Evolutionary conservation across 2,329 filamentous ascomycete species (phyloP), one percentile per base, ranked within the genome.

Genomic region (Penicillium sp.): DNA sequence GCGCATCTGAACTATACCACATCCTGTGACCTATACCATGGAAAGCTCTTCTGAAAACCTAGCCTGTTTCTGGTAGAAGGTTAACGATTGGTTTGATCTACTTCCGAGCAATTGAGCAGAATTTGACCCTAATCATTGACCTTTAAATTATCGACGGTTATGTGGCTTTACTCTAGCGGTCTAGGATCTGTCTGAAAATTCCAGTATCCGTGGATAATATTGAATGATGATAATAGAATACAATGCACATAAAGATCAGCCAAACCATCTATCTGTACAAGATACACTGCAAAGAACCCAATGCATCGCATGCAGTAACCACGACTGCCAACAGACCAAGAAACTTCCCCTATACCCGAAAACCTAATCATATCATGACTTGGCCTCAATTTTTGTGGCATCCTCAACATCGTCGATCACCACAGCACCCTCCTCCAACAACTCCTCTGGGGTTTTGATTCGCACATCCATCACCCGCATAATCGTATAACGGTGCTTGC

Each of bases 401-500:
- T 57, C 52, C 43, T 56, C 52, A 5, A 35, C 47, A 38, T 60
- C 59, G 45, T 64, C 60, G 35, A 69, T 63, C 49, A 70, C 60
- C 34, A 67, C 63, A 26, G 64, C 69, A 18, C 70, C 69, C 49
- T 71, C 72, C 36, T 55, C 52, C 61, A 75, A 61, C 61, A 81
- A 67, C 65, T 80, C 74, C 41, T 81, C 79, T 49, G 77, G 52
- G 22, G 70, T 73, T 68, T 75, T 79, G 4, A 95, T 77, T 64
- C 79, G 84, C 53, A 97, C 65, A 70, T 97, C 87, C 64, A 86
- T 85, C 54, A 98, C 86, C 63, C 84, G 79, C 69, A 98, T 65
- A 18, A 95, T 80, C 2, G 93, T 98, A 69, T 86, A 95, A 62
- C 81, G 78, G 66, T 95, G 88, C 79, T 98, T 96, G 76, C 89